These are phyloP conservation scores for Xylariaceae sp. DNA, from an alignment of 2,329 filamentous ascomycete genomes.

Conservation along the genomic window DNA sequence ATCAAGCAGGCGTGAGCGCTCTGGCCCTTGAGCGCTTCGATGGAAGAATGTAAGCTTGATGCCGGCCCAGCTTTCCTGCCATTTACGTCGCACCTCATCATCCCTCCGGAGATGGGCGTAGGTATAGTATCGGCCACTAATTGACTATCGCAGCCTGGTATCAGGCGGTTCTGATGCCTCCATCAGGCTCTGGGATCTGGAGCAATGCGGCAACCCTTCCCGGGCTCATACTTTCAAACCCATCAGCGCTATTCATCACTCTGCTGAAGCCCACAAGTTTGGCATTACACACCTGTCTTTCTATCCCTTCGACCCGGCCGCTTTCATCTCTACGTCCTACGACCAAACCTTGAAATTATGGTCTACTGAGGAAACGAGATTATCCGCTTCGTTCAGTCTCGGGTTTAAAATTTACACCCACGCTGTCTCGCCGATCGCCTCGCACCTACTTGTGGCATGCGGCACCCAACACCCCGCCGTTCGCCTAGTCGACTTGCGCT, in stretches of 20 bases:
- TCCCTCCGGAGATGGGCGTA: neutral
- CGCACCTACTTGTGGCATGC: conserved; percentile 76
- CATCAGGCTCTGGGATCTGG: conserved; percentile 83
- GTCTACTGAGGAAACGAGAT: conserved; percentile 57
- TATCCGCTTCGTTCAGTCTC: conserved; percentile 65
- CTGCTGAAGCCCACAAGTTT: conserved; percentile 53
- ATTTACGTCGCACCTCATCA: neutral
- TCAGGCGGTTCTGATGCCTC: conserved; percentile 84
- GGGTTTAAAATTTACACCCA: conserved; percentile 71
- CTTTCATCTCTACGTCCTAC: conserved; percentile 73
- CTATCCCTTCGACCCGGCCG: conserved; percentile 71
- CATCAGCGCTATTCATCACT: conserved; percentile 47
- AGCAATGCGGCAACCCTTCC: conserved; percentile 49
- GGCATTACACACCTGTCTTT: conserved; percentile 74
- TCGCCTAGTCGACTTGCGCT: conserved; percentile 79
- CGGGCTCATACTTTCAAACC: conserved; percentile 51
- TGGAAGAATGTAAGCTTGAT: conserved; percentile 59
- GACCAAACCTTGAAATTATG: conserved; percentile 75
- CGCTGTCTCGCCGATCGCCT: conserved; percentile 67
- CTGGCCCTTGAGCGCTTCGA: conserved; percentile 79
- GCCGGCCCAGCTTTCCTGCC: neutral
- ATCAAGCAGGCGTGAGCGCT: conserved; percentile 73
- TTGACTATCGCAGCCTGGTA: conserved; percentile 53
- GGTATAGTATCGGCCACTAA: neutral
- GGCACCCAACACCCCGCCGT: conserved; percentile 83